Evolutionary conservation across 495 filamentous ascomycete genomes (phyloP), one percentile per base, ranked within the genome.

Genomic region (Talaromyces borbonicus): DNA sequence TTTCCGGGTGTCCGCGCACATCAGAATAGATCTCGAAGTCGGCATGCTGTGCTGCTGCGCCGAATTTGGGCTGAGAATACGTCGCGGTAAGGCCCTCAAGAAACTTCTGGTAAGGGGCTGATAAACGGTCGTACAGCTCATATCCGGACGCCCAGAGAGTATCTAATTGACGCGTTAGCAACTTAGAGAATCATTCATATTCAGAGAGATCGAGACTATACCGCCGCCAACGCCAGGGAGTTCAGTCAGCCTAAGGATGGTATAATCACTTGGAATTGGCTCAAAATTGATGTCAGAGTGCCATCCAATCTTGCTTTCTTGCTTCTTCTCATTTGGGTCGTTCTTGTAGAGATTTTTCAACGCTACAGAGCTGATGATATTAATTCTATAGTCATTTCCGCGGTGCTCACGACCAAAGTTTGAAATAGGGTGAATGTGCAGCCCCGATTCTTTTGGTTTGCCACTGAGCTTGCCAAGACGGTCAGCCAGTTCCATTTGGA

Each of bases 191-290:
- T n/a, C n/a, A n/a, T n/a, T n/a, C n/a, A n/a, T n/a, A n/a, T n/a
- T n/a, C n/a, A n/a, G n/a, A n/a, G n/a, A n/a, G n/a, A n/a, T n/a
- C n/a, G n/a, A n/a, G n/a, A n/a, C n/a, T n/a, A n/a, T n/a, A n/a
- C n/a, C 83, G 26, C 84, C 84, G n/a, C 84, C 84, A 0, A 80
- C 81, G 48, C 70, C 69, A 7, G 85, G 83, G n/a, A 86, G 65
- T 18, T 79, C 65, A 6, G 69, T 73, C 12, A 88, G 58, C 9
- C 73, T 63, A 4, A 85, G 65, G 16, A 73, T 63, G 1, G 81
- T 74, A 46, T 86, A 85, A 61, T 85, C 81, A 8, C 77, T 73
- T 0, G 79, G 79, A 5, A 73, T 65, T 6, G 72, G 75, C 65
- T 87, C 81, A 44, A 84, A 85, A 4, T 73, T 72, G 51, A 85